Percentiles rank a stretch among this genome's conserved stretches.
phyloP scores from a whole-genome alignment of 805 yeast genomes.

The Kodamaea kaohsiungensis region DNA sequence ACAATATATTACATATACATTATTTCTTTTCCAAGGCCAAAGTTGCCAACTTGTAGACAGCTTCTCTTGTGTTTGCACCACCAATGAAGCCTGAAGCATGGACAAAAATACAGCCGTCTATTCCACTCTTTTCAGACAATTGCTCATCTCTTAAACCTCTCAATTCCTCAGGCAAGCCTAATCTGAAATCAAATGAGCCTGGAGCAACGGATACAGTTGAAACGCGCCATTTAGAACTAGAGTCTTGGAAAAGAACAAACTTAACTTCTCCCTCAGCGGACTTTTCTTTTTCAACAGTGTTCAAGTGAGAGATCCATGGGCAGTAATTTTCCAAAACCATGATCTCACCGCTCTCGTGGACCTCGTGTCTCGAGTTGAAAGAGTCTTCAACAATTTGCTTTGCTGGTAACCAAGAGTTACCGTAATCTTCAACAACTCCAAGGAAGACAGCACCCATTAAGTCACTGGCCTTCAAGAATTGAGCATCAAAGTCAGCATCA shows the following conservation, averaged over 20 bases:
- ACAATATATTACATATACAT: neutral
- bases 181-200: slow-evolving; percentile 79
- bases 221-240: slow-evolving; percentile 75
- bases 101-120: slow-evolving; percentile 84
- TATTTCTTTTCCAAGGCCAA: slow-evolving; percentile 21
- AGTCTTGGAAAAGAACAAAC: slow-evolving; percentile 80
- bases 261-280: slow-evolving; percentile 56
- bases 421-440: slow-evolving; percentile 65
- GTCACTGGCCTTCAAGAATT: slow-evolving; percentile 68
- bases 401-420: slow-evolving; percentile 91
- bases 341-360: slow-evolving; percentile 71
- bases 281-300: slow-evolving; percentile 63
- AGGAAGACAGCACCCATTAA: slow-evolving; percentile 84
- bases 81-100: slow-evolving; percentile 99
- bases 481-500: slow-evolving; percentile 64
- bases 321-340: slow-evolving; percentile 73
- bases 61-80: slow-evolving; percentile 80
- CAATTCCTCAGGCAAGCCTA: slow-evolving; percentile 86
- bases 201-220: slow-evolving; percentile 87
- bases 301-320: slow-evolving; percentile 96
- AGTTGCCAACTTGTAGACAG: slow-evolving; percentile 73
- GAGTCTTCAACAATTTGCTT: slow-evolving; percentile 74
- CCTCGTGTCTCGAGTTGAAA: slow-evolving; percentile 56
- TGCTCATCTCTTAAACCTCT: slow-evolving; percentile 94
- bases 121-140: slow-evolving; percentile 71